Evolutionary conservation across 106 monocot genomes (phyloP).

Genomic region (Iris macrosiphon): DNA sequence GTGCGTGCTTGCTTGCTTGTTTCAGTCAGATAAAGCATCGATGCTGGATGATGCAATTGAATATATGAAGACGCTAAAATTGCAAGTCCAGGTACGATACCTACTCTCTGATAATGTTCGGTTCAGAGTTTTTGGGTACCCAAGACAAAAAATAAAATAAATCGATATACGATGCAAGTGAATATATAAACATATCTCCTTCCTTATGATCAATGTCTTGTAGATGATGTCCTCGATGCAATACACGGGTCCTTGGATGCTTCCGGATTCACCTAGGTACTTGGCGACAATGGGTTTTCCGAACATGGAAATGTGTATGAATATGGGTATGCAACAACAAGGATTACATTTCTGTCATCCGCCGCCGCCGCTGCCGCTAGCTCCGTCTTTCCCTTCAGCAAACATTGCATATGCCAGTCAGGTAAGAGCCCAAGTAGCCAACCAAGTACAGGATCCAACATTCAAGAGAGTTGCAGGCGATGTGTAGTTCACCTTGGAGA

Average conservation of each 20-base stretch:
- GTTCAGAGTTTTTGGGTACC: neutral
- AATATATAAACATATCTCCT: neutral
- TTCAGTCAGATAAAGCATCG: constrained; percentile 69
- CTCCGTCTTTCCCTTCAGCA: neutral
- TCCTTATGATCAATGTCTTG: neutral
- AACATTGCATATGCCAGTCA: neutral
- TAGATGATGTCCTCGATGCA: constrained; percentile 6
- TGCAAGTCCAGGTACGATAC: constrained; percentile 35
- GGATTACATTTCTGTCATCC: neutral
- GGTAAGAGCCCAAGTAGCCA: neutral
- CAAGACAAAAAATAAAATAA: neutral
- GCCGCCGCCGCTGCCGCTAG: neutral
- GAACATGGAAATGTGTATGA: neutral
- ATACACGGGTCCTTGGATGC: constrained; percentile 1
- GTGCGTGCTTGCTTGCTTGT: no score
- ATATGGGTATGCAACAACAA: neutral
- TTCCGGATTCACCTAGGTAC: constrained; percentile 3
- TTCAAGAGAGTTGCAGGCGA: no score
- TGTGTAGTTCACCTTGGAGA: no score
- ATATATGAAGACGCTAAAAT: constrained; percentile 69
- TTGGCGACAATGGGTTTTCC: neutral
- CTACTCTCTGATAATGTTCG: neutral
- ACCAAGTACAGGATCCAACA: no score
- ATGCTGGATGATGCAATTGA: constrained; percentile 85
- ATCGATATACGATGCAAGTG: neutral